These are phyloP conservation scores for Ophiocordyceps robertsii DNA, from an alignment of 2,329 filamentous ascomycete genomes.

Conservation along the genomic window DNA sequence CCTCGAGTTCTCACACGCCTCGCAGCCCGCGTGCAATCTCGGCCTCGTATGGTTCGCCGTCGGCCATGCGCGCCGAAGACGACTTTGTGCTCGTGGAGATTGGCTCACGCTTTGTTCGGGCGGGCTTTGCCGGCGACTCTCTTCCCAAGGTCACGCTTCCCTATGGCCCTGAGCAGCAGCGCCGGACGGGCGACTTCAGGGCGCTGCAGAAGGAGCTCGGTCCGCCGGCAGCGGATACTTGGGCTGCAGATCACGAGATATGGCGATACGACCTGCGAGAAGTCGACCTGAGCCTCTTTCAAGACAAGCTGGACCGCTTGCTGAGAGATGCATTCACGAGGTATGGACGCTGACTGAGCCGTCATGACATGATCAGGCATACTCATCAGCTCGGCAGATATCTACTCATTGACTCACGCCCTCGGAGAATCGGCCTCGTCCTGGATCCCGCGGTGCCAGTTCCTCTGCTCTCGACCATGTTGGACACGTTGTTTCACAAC, in stretches of 20 bases:
- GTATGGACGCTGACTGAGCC: constrained; percentile 23
- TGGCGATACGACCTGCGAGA: constrained; percentile 65
- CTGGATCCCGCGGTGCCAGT: constrained; percentile 68
- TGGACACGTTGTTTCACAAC: constrained; percentile 67
- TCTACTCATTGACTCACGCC: constrained; percentile 60
- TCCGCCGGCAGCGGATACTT: constrained; percentile 33
- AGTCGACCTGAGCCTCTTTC: constrained; percentile 64
- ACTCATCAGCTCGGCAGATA: constrained; percentile 28
- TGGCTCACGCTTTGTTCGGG: constrained; percentile 63
- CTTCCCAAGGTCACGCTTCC: constrained; percentile 56
- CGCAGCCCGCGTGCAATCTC: constrained; percentile 28
- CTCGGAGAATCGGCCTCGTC: constrained; percentile 60
- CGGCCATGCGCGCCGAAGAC: constrained; percentile 60
- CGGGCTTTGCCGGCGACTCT: constrained; percentile 78
- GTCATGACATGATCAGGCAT: not conserved
- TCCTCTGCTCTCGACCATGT: constrained; percentile 58
- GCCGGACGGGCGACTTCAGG: constrained; percentile 70
- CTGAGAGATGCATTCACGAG: constrained; percentile 73
- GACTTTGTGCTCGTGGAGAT: constrained; percentile 75
- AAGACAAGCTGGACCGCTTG: constrained; percentile 75
- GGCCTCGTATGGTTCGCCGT: constrained; percentile 43
- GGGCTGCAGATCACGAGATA: constrained; percentile 56
- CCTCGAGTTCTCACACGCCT: constrained; percentile 48
- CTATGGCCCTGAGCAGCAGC: constrained; percentile 63
- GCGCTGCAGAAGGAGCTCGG: constrained; percentile 48